Evolutionary conservation across 1,284 basidiomycete genomes (phyloP).

Genomic region (Tilletia indica): DNA sequence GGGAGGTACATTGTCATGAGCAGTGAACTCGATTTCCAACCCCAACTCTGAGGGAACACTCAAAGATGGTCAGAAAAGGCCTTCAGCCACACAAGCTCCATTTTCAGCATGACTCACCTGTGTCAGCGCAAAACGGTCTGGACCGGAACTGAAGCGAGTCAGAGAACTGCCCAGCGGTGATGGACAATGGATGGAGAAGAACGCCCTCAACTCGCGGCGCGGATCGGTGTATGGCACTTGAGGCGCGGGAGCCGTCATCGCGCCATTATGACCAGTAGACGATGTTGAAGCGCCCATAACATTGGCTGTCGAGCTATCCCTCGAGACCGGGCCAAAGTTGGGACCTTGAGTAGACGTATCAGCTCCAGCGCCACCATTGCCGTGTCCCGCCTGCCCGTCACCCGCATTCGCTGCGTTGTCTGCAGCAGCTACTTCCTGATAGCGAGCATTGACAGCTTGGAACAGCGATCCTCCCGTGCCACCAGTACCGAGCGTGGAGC

Average conservation of each 20-base stretch:
- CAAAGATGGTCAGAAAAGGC: neutral
- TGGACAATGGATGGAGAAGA: conserved; percentile 80
- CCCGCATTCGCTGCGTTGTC: neutral
- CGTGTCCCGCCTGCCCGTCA: neutral
- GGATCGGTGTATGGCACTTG: conserved; percentile 57
- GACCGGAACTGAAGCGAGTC: conserved; percentile 78
- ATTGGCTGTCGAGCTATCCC: neutral
- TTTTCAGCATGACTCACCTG: neutral
- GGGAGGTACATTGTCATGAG: conserved; percentile 55
- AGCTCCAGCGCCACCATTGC: neutral
- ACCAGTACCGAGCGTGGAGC: neutral
- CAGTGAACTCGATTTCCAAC: conserved; percentile 60
- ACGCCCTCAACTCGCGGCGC: conserved; percentile 59
- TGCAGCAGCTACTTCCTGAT: conserved; percentile 14
- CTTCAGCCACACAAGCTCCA: neutral
- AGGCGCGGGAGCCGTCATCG: conserved; percentile 10
- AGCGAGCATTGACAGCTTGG: conserved; percentile 16
- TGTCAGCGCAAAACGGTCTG: conserved; percentile 75
- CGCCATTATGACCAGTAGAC: neutral
- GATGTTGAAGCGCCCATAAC: neutral
- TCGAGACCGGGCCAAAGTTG: neutral
- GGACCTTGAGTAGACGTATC: neutral
- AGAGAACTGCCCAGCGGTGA: conserved; percentile 76
- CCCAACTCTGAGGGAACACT: conserved; percentile 57
- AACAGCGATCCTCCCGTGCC: conserved; percentile 5